Conservation (phyloP, 306 rosid genomes). For the Geum urbanum region DNA sequence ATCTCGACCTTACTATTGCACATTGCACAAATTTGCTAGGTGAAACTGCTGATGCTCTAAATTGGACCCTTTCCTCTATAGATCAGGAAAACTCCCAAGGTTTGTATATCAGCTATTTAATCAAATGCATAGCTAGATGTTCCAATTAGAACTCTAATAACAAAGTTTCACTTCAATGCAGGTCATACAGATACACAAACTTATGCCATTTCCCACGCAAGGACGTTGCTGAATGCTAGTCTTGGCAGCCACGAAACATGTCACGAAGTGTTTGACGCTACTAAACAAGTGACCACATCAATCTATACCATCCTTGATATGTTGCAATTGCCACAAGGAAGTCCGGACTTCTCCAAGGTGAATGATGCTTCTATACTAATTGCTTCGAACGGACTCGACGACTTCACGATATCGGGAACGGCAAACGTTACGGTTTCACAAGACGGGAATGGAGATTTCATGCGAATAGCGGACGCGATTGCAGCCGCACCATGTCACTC, state of each 20-base stretch:
- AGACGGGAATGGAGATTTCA: conserved; percentile 12
- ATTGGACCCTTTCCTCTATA: conserved; percentile 8
- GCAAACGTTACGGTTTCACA: conserved; percentile 4
- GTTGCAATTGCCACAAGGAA: not conserved
- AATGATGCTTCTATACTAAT: not conserved
- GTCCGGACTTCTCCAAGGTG: not conserved
- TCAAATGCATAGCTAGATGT: no score
- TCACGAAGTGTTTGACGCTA: conserved; percentile 1
- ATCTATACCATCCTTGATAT: not conserved
- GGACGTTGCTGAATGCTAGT: not conserved
- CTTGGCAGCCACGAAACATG: conserved; percentile 7
- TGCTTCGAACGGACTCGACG: not conserved
- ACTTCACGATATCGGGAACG: not conserved
- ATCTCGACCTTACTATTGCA: not conserved
- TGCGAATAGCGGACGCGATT: conserved; percentile 3
- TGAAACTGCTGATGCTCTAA: not conserved
- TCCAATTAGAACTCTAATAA: no score
- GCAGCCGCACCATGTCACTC: conserved; percentile 9
- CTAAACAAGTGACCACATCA: not conserved
- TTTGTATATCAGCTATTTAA: not conserved
- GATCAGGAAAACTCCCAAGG: not conserved
- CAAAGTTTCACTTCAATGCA: not conserved
- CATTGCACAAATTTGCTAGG: conserved; percentile 1
- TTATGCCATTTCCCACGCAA: not conserved
- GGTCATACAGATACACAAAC: not conserved